A percentile compares a stretch with the other conserved stretches of the same genome.
Evolutionary conservation across 2,329 filamentous ascomycete genomes (phyloP).

Genomic region (Penicillium sp.): DNA sequence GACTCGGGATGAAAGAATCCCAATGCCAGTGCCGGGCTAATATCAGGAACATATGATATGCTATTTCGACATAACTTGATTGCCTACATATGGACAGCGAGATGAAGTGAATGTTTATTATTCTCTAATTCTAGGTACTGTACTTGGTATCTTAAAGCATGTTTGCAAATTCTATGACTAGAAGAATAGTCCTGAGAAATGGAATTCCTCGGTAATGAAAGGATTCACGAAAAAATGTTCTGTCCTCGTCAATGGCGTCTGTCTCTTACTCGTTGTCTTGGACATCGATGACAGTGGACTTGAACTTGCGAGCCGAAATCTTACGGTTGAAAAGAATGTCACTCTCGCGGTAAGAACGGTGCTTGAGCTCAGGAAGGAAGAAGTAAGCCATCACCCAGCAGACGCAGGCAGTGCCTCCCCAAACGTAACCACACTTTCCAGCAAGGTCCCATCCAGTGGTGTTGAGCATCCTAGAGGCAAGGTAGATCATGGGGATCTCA

Average conservation of each 20-base stretch:
- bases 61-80: neutral
- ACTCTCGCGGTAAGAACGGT: conserved; percentile 47
- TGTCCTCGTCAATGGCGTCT: neutral
- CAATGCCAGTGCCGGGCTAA: no score
- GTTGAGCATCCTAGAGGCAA: conserved; percentile 44
- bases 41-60: no score
- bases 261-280: conserved; percentile 42
- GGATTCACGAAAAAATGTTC: neutral
- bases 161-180: neutral
- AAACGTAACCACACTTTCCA: conserved; percentile 52
- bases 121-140: neutral
- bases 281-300: conserved; percentile 46
- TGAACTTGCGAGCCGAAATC: conserved; percentile 47
- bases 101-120: neutral
- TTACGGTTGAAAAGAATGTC: conserved; percentile 50
- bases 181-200: neutral
- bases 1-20: no score
- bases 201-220: neutral
- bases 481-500: conserved; percentile 45
- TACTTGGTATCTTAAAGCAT: neutral
- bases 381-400: conserved; percentile 47
- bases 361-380: conserved; percentile 48
- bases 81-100: neutral
- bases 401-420: conserved; percentile 46
- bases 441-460: conserved; percentile 43